phyloP scores from a whole-genome alignment of 179 eudicot genomes.

The Amaranthus tricolor region DNA sequence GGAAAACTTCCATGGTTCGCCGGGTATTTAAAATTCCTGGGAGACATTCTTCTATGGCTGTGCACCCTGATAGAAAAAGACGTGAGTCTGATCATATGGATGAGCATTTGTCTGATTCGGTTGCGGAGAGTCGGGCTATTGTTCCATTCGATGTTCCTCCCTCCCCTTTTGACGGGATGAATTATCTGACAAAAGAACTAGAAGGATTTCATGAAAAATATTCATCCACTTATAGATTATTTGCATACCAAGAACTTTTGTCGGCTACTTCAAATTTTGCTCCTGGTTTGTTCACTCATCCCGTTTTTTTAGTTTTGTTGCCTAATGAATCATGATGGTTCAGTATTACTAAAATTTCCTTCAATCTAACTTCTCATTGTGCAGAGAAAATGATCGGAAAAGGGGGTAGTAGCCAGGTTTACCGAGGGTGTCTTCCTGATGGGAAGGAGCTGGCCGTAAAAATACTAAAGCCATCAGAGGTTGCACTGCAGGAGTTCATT shows the following conservation, averaged over 20 bases:
- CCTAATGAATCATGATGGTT: not conserved
- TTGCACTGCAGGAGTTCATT: conserved; percentile 38
- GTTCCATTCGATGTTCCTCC: conserved; percentile 29
- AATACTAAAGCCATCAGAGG: conserved; percentile 45
- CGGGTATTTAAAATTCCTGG: conserved; percentile 29
- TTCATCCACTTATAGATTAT: conserved; percentile 50
- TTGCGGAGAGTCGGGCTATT: conserved; percentile 32
- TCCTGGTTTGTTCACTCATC: conserved; percentile 35
- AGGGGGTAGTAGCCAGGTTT: conserved; percentile 56
- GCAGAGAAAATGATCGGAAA: conserved; percentile 45
- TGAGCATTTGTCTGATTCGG: conserved; percentile 23
- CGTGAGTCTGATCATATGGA: conserved; percentile 28
- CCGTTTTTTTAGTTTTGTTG: not conserved
- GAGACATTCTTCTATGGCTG: conserved; percentile 31
- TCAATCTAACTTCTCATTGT: conserved; percentile 3
- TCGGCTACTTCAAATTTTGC: conserved; percentile 43
- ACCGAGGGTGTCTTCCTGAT: conserved; percentile 41
- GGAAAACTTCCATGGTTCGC: conserved; percentile 31
- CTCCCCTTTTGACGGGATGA: conserved; percentile 29
- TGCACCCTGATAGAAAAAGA: conserved; percentile 42
- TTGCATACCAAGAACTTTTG: conserved; percentile 39
- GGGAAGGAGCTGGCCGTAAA: conserved; percentile 50
- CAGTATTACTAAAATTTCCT: conserved; percentile 3
- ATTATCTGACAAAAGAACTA: conserved; percentile 29
- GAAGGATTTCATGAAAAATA: conserved; percentile 40